phyloP scores from a whole-genome alignment of 805 yeast genomes.

The Schizosaccharomyces japonicus region DNA sequence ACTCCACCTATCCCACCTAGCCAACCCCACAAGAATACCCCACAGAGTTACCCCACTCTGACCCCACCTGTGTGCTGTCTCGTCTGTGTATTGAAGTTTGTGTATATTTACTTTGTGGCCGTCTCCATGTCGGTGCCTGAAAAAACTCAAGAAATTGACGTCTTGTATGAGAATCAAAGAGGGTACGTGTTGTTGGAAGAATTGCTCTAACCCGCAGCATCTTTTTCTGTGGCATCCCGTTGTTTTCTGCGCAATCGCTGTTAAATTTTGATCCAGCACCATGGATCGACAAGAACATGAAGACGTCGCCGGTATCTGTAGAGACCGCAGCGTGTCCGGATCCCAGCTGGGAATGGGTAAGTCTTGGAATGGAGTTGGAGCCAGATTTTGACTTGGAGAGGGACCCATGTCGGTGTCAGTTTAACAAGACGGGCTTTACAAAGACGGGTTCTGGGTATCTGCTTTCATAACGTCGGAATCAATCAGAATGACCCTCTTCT shows the following conservation, averaged over 20 bases:
- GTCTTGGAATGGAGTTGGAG: not conserved
- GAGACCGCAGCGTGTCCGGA: slow-evolving; percentile 25
- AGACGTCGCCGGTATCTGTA: slow-evolving; percentile 15
- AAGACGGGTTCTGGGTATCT: too few relatives aligned
- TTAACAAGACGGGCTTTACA: too few relatives aligned
- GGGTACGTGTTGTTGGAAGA: slow-evolving; percentile 13
- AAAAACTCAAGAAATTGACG: slow-evolving; percentile 8
- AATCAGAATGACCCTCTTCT: too few relatives aligned
- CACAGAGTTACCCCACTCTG: too few relatives aligned
- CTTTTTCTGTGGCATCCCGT: slow-evolving; percentile 18
- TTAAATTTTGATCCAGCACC: slow-evolving; percentile 19
- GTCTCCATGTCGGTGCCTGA: slow-evolving; percentile 5
- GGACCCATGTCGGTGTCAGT: too few relatives aligned
- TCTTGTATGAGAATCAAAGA: slow-evolving; percentile 20
- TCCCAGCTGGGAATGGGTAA: slow-evolving; percentile 35
- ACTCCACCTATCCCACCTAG: too few relatives aligned
- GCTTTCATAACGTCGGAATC: too few relatives aligned
- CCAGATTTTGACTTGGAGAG: too few relatives aligned
- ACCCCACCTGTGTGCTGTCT: too few relatives aligned
- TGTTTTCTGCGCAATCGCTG: slow-evolving; percentile 17
- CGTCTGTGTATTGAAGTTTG: too few relatives aligned
- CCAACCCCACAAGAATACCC: too few relatives aligned
- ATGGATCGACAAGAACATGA: slow-evolving; percentile 16
- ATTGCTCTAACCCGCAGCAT: slow-evolving; percentile 5
- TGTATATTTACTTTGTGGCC: too few relatives aligned